These are phyloP conservation scores for Xerocomus minutiporus DNA, from an alignment of 1,284 basidiomycete species.

Conservation along the genomic window DNA sequence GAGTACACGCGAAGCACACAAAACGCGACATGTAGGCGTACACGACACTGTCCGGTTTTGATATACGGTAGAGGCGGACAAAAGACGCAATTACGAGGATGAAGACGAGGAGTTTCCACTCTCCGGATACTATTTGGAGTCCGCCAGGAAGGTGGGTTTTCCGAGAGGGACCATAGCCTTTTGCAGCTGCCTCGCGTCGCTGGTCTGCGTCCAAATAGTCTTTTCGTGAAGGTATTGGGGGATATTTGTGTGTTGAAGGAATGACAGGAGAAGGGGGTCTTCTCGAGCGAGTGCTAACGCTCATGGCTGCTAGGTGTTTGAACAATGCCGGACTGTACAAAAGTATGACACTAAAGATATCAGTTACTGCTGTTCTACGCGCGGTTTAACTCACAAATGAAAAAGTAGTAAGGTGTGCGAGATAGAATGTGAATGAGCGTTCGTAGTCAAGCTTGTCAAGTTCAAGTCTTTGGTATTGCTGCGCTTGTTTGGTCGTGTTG, in stretches of 20 bases:
- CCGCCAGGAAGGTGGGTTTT: constrained; percentile 54
- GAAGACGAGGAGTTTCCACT: constrained; percentile 67
- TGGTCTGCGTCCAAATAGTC: constrained; percentile 70
- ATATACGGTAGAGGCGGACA: constrained; percentile 77
- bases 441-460: too few species aligned
- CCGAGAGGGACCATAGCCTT: constrained; percentile 55
- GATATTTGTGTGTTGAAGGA: constrained; percentile 51
- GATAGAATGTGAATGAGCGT: too few species aligned
- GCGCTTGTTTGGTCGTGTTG: constrained; percentile 18
- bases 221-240: constrained; percentile 38
- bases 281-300: constrained; percentile 54
- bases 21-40: constrained; percentile 40
- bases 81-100: constrained; percentile 64
- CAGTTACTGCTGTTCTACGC: too few species aligned
- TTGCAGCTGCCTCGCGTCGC: constrained; percentile 62
- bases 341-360: too few species aligned
- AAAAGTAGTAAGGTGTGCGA: too few species aligned
- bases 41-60: constrained; percentile 85
- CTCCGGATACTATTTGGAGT: constrained; percentile 59
- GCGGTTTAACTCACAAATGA: too few species aligned
- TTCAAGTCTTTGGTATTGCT: too few species aligned
- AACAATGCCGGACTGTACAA: too few species aligned
- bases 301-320: constrained; percentile 33
- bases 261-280: constrained; percentile 56
- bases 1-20: background rate